phyloP scores from a whole-genome alignment of 148 eudicot species.

The Silene uniflora region DNA sequence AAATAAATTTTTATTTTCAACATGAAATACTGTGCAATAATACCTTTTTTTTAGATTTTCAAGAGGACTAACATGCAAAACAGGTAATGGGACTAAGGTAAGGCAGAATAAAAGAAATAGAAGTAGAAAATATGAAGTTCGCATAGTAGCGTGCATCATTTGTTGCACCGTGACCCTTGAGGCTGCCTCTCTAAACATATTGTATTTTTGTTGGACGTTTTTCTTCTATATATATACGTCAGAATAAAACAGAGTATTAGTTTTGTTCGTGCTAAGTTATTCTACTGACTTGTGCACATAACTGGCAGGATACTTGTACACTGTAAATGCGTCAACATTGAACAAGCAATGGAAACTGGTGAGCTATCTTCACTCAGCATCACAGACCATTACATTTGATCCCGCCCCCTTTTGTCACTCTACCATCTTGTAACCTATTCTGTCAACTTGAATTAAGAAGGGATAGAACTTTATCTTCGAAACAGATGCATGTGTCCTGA shows the following conservation, averaged over 20 bases:
- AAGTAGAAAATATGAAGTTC: neutral
- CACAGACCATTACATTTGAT: neutral
- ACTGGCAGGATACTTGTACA: slow-evolving; percentile 76
- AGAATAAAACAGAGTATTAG: too few relatives aligned
- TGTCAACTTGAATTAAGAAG: neutral
- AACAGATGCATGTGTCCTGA: neutral
- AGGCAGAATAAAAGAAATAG: too few relatives aligned
- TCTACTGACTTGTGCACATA: slow-evolving; percentile 10
- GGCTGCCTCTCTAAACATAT: neutral
- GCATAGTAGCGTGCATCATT: neutral
- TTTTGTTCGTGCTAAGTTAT: neutral
- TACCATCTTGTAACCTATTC: neutral
- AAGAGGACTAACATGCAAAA: neutral
- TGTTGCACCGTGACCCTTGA: neutral
- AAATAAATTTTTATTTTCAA: neutral
- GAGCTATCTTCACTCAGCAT: slow-evolving; percentile 22
- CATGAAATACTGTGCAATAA: neutral
- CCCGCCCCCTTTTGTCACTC: neutral
- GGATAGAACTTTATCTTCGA: neutral
- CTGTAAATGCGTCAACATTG: slow-evolving; percentile 87
- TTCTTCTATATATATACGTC: neutral
- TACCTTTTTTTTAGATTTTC: neutral
- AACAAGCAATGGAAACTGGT: slow-evolving; percentile 82
- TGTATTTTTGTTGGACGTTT: neutral
- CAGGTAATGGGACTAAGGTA: too few relatives aligned